Evolutionary conservation across 2,329 filamentous ascomycete genomes (phyloP).

Genomic region (Colletotrichum orbiculare): DNA sequence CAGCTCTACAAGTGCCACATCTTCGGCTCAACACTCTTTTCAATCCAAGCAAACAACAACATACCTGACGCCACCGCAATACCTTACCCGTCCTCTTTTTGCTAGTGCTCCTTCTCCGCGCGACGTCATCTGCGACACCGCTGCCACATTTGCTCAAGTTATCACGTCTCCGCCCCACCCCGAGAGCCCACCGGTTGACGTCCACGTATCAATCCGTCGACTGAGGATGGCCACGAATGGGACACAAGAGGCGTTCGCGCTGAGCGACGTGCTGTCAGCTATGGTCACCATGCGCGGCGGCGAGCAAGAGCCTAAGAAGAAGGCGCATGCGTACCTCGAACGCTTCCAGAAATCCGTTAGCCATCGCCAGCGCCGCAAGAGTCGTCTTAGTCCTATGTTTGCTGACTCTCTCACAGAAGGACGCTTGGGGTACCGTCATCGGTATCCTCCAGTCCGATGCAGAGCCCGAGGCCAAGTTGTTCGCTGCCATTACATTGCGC

Average conservation of each 20-base stretch:
- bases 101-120: conserved; percentile 9
- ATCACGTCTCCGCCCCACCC: conserved; percentile 16
- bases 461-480: conserved; percentile 88
- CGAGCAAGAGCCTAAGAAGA: conserved; percentile 84
- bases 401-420: conserved; percentile 66
- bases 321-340: conserved; percentile 91
- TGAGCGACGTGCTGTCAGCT: conserved; percentile 81
- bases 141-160: conserved; percentile 14
- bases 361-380: conserved; percentile 43
- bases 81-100: not conserved
- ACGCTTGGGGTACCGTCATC: conserved; percentile 91
- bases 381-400: conserved; percentile 2
- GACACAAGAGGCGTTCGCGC: conserved; percentile 78
- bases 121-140: conserved; percentile 21
- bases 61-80: not conserved
- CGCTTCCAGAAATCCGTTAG: conserved; percentile 97
- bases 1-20: conserved; percentile 28
- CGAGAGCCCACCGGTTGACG: not conserved
- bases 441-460: conserved; percentile 85
- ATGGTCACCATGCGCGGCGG: conserved; percentile 92
- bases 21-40: conserved; percentile 32
- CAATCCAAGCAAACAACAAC: not conserved
- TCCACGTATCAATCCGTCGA: not conserved
- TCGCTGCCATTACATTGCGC: conserved; percentile 95
- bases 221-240: conserved; percentile 73